phyloP scores from a whole-genome alignment of 257 asterid genomes.

The Paulownia fortunei region DNA sequence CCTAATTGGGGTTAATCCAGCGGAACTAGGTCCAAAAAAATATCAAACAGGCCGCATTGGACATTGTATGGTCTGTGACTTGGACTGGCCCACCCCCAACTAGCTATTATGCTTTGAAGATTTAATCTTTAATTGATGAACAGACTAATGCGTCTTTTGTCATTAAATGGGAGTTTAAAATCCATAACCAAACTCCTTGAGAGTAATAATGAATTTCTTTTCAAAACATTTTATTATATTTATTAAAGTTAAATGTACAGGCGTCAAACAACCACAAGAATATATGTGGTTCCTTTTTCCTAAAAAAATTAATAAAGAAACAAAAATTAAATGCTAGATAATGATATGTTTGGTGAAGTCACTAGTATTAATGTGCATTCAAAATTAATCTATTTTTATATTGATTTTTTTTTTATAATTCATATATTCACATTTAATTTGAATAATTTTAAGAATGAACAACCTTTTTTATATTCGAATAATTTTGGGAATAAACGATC shows the following conservation, averaged over 20 bases:
- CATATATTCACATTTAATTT: too few relatives aligned
- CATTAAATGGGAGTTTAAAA: too few relatives aligned
- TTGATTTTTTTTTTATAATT: too few relatives aligned
- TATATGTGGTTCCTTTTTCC: background rate
- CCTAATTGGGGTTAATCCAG: too few relatives aligned
- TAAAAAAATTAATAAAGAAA: background rate
- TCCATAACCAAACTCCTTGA: too few relatives aligned
- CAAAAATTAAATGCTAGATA: background rate
- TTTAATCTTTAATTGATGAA: too few relatives aligned
- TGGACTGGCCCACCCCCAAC: slow-evolving; percentile 13
- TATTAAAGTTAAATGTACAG: background rate
- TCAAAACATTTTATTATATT: background rate
- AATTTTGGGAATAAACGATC: too few relatives aligned
- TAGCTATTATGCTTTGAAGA: background rate
- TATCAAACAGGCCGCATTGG: background rate
- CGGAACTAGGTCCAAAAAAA: background rate
- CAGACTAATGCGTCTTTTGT: too few relatives aligned
- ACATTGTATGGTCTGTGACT: background rate
- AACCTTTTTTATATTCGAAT: too few relatives aligned
- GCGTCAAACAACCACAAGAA: background rate
- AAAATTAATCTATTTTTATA: background rate
- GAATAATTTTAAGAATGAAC: too few relatives aligned
- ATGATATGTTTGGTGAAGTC: slow-evolving; percentile 24
- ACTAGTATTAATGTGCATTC: background rate
- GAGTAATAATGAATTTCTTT: background rate